These are phyloP conservation scores for Fusarium staphyleae DNA, from an alignment of 2,329 filamentous ascomycete species.

Conservation along the genomic window DNA sequence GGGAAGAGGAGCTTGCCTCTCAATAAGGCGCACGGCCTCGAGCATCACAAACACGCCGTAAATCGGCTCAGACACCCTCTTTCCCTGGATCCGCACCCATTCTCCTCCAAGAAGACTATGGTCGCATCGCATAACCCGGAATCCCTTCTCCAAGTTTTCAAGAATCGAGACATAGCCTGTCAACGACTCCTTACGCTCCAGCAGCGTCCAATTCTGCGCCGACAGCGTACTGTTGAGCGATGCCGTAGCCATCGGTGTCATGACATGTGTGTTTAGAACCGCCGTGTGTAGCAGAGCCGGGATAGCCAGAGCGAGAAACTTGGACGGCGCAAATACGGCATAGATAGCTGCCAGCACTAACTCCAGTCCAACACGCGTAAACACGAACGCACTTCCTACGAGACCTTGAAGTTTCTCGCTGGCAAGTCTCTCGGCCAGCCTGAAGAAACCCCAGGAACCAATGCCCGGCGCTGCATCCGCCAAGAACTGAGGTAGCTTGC, in stretches of 20 bases:
- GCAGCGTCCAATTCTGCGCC: slow-evolving; percentile 72
- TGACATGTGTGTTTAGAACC: slow-evolving; percentile 76
- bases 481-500: slow-evolving; percentile 61
- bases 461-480: slow-evolving; percentile 71
- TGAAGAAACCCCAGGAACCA: slow-evolving; percentile 71
- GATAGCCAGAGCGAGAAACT: slow-evolving; percentile 68
- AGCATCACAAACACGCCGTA: slow-evolving; percentile 97
- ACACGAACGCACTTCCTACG: slow-evolving; percentile 67
- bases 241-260: slow-evolving; percentile 64
- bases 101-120: slow-evolving; percentile 94
- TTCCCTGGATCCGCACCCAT: slow-evolving; percentile 70
- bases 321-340: slow-evolving; percentile 71
- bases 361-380: slow-evolving; percentile 77
- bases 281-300: slow-evolving; percentile 77
- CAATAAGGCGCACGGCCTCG: slow-evolving; percentile 84
- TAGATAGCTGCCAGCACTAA: slow-evolving; percentile 71
- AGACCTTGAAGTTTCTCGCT: slow-evolving; percentile 52
- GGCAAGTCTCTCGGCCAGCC: slow-evolving; percentile 53
- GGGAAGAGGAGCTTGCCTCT: slow-evolving; percentile 59
- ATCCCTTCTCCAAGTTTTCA: slow-evolving; percentile 74
- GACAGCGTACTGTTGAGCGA: slow-evolving; percentile 71
- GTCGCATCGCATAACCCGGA: slow-evolving; percentile 87
- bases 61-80: slow-evolving; percentile 78
- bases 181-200: slow-evolving; percentile 83
- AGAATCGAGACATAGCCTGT: slow-evolving; percentile 94